Evolutionary conservation across 2,329 filamentous ascomycete species (phyloP).

Genomic region (Penicillium sp.): DNA sequence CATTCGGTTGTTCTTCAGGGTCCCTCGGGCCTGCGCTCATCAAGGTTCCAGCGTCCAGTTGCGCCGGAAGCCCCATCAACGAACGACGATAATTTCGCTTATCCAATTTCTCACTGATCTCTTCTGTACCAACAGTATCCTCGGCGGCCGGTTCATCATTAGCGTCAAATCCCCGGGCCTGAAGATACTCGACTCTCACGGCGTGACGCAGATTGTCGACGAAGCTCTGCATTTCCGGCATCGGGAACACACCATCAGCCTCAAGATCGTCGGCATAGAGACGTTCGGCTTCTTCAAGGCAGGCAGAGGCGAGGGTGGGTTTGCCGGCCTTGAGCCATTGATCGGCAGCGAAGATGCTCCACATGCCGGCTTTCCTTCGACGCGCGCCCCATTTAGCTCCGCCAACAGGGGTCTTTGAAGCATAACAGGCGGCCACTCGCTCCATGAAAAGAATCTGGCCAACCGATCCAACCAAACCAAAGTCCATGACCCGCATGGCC

Average conservation of each 20-base stretch:
- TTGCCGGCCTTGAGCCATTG: slow-evolving; percentile 80
- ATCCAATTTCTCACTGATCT: slow-evolving; percentile 60
- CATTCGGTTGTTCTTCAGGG: slow-evolving; percentile 41
- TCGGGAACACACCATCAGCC: slow-evolving; percentile 48
- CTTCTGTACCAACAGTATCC: slow-evolving; percentile 39
- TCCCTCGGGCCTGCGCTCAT: slow-evolving; percentile 39
- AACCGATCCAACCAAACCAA: slow-evolving; percentile 71
- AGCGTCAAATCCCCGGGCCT: slow-evolving; percentile 46
- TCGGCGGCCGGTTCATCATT: slow-evolving; percentile 35
- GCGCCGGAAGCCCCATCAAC: slow-evolving; percentile 52
- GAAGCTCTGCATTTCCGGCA: slow-evolving; percentile 57
- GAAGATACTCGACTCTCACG: slow-evolving; percentile 49
- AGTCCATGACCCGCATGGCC: slow-evolving; percentile 79
- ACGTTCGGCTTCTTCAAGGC: slow-evolving; percentile 69
- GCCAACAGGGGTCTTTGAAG: slow-evolving; percentile 69
- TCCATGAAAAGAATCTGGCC: slow-evolving; percentile 85
- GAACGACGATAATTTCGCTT: slow-evolving; percentile 60
- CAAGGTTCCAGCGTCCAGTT: slow-evolving; percentile 59
- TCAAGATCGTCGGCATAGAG: slow-evolving; percentile 54
- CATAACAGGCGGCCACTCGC: slow-evolving; percentile 82
- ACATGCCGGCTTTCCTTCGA: slow-evolving; percentile 83
- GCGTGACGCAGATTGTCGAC: slow-evolving; percentile 48
- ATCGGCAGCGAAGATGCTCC: slow-evolving; percentile 81
- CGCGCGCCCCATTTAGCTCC: slow-evolving; percentile 71
- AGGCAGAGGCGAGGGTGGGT: slow-evolving; percentile 75